Percentiles rank a stretch among this genome's conserved stretches.
Evolutionary conservation across 1,284 basidiomycete species (phyloP).

Genomic region (Dichomitus squalens): DNA sequence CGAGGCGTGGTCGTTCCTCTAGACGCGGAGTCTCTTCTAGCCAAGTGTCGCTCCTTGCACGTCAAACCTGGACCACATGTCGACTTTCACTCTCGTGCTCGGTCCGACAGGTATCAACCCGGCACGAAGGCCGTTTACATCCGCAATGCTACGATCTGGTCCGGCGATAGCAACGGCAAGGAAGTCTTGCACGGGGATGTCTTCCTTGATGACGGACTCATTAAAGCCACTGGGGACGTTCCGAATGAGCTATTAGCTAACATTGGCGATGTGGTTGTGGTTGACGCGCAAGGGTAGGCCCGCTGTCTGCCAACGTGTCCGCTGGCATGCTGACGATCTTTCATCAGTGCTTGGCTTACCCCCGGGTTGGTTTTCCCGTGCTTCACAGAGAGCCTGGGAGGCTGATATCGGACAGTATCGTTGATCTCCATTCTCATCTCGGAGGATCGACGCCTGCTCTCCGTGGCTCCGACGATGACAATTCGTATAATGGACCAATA

Average conservation of each 20-base stretch:
- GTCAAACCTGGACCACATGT: slow-evolving; percentile 40
- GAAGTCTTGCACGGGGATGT: slow-evolving; percentile 40
- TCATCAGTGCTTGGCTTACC: slow-evolving; percentile 35
- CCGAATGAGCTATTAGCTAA: slow-evolving; percentile 5
- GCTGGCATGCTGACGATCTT: background rate
- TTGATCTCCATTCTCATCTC: slow-evolving; percentile 68
- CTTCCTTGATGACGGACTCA: slow-evolving; percentile 40
- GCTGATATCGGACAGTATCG: slow-evolving; percentile 39
- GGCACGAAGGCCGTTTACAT: slow-evolving; percentile 53
- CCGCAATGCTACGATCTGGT: slow-evolving; percentile 68
- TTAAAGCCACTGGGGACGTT: slow-evolving; percentile 35
- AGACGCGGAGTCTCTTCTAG: slow-evolving; percentile 25
- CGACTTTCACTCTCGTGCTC: slow-evolving; percentile 42
- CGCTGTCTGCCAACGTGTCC: background rate
- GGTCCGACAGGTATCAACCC: slow-evolving; percentile 53
- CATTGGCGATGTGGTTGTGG: slow-evolving; percentile 22
- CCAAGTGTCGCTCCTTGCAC: slow-evolving; percentile 31
- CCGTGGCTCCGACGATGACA: slow-evolving; percentile 40
- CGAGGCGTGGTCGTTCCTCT: slow-evolving; percentile 14
- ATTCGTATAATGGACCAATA: slow-evolving; percentile 44
- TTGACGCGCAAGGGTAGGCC: slow-evolving; percentile 32
- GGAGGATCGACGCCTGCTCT: slow-evolving; percentile 45
- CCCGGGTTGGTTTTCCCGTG: slow-evolving; percentile 35
- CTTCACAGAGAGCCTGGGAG: background rate
- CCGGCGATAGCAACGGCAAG: slow-evolving; percentile 37